Percentiles rank a stretch among this genome's conserved stretches.
phyloP scores from a whole-genome alignment of 257 asterid species.

The Solanum ahanhuiri region DNA sequence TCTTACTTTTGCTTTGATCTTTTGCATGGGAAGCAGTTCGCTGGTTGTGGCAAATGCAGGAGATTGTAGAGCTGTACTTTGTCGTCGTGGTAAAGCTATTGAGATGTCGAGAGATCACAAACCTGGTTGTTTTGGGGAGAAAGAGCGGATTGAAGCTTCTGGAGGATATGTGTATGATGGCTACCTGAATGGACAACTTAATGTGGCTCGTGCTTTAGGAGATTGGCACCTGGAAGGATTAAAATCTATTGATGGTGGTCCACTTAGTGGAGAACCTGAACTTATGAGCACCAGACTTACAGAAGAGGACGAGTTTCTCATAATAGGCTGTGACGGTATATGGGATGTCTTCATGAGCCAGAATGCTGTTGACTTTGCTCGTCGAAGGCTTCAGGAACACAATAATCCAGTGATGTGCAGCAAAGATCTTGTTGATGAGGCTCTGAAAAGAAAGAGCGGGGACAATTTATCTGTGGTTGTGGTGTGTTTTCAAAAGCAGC shows the following conservation, averaged over 20 bases:
- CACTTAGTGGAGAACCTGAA: constrained; percentile 96
- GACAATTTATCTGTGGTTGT: constrained; percentile 81
- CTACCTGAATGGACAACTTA: constrained; percentile 86
- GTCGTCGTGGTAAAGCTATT: constrained; percentile 85
- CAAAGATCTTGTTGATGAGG: constrained; percentile 81
- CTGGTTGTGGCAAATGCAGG: constrained; percentile 97
- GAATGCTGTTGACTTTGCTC: constrained; percentile 94
- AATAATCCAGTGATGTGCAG: constrained; percentile 71
- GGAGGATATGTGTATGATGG: constrained; percentile 88
- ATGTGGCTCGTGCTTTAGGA: constrained; percentile 91
- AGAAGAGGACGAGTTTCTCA: constrained; percentile 81
- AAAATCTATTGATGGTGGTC: constrained; percentile 61
- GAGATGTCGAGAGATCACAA: constrained; percentile 98
- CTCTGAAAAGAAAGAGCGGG: constrained; percentile 77
- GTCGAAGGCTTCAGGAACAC: constrained; percentile 83
- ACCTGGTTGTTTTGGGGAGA: constrained; percentile 54
- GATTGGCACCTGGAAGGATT: constrained; percentile 95
- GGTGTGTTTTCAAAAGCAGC: constrained; percentile 68
- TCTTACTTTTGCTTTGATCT: neutral
- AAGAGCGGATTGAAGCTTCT: constrained; percentile 74
- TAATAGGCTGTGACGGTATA: constrained; percentile 85
- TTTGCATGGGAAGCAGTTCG: constrained; percentile 36
- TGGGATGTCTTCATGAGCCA: constrained; percentile 97
- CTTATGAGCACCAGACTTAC: constrained; percentile 61
- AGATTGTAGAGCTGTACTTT: constrained; percentile 92